Percentiles rank a stretch among this genome's conserved stretches.
phyloP scores from a whole-genome alignment of 2,329 filamentous ascomycete species.

The Sporothrix variecibatus region DNA sequence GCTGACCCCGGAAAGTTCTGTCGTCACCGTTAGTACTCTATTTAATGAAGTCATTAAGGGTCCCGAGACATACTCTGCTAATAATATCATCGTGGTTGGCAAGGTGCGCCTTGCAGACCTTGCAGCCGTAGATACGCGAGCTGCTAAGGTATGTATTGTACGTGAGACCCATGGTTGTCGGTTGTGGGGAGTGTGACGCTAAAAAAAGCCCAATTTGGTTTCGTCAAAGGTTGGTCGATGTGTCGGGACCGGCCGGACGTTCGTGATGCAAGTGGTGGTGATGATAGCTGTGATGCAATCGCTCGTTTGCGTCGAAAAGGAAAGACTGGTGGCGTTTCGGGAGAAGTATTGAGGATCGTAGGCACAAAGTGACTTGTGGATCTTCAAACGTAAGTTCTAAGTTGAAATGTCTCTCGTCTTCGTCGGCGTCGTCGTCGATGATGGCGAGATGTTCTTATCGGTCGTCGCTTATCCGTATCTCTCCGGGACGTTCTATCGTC shows the following conservation, averaged over 20 bases:
- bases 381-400: neutral
- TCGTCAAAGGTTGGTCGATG: neutral
- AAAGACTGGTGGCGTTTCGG: neutral
- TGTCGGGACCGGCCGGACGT: neutral
- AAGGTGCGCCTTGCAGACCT: constrained; percentile 92
- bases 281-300: neutral
- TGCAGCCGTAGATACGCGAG: constrained; percentile 87
- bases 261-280: neutral
- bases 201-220: neutral
- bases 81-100: constrained; percentile 96
- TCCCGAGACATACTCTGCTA: constrained; percentile 67
- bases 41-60: neutral
- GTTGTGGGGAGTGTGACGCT: neutral
- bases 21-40: neutral
- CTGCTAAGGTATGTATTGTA: constrained; percentile 92
- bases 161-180: constrained; percentile 70
- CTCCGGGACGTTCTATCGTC: neutral
- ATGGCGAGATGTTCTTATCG: constrained; percentile 12
- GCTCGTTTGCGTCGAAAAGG: neutral
- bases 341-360: neutral
- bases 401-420: neutral
- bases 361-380: neutral
- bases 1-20: constrained; percentile 98
- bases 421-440: neutral
- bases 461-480: constrained; percentile 6